These are phyloP conservation scores for Micractinium conductrix DNA, from an alignment of 139 green algal species.

Conservation along the genomic window DNA sequence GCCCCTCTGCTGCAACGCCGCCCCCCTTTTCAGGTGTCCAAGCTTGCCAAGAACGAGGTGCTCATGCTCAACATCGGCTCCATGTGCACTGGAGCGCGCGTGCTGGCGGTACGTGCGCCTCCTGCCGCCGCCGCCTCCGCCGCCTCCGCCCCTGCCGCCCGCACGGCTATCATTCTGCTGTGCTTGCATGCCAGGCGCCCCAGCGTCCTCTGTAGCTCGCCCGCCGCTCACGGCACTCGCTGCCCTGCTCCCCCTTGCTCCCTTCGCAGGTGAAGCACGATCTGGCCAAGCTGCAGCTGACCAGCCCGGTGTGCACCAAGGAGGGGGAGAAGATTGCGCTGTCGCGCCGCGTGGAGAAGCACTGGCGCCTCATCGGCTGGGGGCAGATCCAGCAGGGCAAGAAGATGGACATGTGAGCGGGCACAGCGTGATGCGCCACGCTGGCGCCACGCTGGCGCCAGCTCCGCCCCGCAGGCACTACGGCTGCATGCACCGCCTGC, in stretches of 20 bases:
- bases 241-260: too few species aligned
- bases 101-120: too few species aligned
- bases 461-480: too few species aligned
- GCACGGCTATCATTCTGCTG: too few species aligned
- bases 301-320: conserved; percentile 98
- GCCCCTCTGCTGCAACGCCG: too few species aligned
- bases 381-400: conserved; percentile 73
- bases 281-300: conserved; percentile 99
- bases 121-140: too few species aligned
- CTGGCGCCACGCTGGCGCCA: too few species aligned
- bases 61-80: conserved; percentile 99
- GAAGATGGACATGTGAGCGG: conserved; percentile 9
- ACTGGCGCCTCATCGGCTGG: conserved; percentile 99
- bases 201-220: too few species aligned
- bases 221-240: not conserved
- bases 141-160: too few species aligned
- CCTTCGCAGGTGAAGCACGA: conserved; percentile 88
- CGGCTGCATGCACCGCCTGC: too few species aligned
- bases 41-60: conserved; percentile 98
- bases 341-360: conserved; percentile 95
- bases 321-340: conserved; percentile 98
- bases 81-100: conserved; percentile 97
- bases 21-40: conserved; percentile 83
- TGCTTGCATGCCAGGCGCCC: not conserved
- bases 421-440: too few species aligned